Evolutionary conservation across 2,329 filamentous ascomycete species (phyloP).

Genomic region (Podosphaera xanthii): DNA sequence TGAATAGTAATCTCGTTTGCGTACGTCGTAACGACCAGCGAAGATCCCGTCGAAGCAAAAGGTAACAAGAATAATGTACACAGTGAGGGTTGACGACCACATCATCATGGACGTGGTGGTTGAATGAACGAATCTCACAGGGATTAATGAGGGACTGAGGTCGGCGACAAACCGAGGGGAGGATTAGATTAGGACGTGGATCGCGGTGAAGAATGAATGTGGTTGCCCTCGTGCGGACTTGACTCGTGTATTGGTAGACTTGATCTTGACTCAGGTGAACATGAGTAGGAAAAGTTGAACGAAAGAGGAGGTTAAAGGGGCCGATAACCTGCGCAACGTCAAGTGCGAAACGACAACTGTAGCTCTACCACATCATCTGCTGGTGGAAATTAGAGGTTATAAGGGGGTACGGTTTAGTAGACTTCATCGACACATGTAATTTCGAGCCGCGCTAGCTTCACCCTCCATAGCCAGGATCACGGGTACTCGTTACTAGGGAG

Average conservation of each 20-base stretch:
- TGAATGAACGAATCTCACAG: not conserved
- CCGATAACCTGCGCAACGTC: not conserved
- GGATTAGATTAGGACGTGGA: not conserved
- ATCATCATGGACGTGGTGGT: not conserved
- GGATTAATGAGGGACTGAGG: not conserved
- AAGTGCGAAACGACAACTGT: not conserved
- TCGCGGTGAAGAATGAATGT: not conserved
- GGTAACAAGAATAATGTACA: slow-evolving; percentile 4
- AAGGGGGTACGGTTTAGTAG: too few relatives aligned
- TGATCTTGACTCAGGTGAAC: not conserved
- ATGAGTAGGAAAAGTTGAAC: not conserved
- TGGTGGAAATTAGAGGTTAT: too few relatives aligned
- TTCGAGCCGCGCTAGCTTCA: too few relatives aligned
- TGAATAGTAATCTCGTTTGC: slow-evolving; percentile 7
- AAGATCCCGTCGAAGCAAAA: slow-evolving; percentile 14
- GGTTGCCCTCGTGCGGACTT: not conserved
- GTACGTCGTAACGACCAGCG: slow-evolving; percentile 6
- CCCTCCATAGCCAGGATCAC: too few relatives aligned
- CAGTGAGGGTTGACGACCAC: not conserved
- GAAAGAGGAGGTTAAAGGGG: not conserved
- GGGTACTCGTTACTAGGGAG: too few relatives aligned
- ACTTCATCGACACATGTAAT: too few relatives aligned
- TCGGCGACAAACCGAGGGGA: not conserved
- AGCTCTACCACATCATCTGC: too few relatives aligned
- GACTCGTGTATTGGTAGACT: not conserved